Evolutionary conservation across 2,329 filamentous ascomycete species (phyloP).

Genomic region (Capronia coronata): DNA sequence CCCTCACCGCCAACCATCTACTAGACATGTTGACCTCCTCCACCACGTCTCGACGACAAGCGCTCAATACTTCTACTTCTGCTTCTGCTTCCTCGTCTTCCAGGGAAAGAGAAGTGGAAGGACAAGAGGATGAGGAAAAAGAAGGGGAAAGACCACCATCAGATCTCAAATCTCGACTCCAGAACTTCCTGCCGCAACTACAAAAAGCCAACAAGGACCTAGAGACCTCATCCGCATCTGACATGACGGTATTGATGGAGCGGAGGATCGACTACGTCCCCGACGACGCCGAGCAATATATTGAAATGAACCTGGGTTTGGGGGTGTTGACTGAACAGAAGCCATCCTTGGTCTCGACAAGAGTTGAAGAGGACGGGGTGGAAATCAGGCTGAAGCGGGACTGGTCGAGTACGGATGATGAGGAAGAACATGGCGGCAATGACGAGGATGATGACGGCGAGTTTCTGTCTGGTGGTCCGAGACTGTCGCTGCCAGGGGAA

Average conservation of each 20-base stretch:
- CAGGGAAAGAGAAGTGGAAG: too few species aligned
- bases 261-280: constrained; percentile 34
- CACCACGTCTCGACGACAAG: too few species aligned
- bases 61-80: constrained; percentile 15
- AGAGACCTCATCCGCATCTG: constrained; percentile 35
- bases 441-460: neutral
- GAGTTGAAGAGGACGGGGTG: too few species aligned
- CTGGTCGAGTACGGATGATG: neutral
- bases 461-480: too few species aligned
- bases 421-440: constrained; percentile 3
- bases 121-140: too few species aligned
- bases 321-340: constrained; percentile 41
- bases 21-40: too few species aligned
- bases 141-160: neutral
- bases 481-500: too few species aligned
- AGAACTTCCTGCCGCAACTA: constrained; percentile 39
- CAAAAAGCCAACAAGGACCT: constrained; percentile 40
- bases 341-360: too few species aligned
- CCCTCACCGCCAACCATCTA: too few species aligned
- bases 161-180: constrained; percentile 35
- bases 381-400: constrained; percentile 1
- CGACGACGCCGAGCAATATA: constrained; percentile 35
- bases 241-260: constrained; percentile 30
- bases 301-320: constrained; percentile 43
- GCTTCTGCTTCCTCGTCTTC: neutral